These are phyloP conservation scores for Erysimum pusillum DNA, from an alignment of 441 rosid genomes.

Conservation along the genomic window DNA sequence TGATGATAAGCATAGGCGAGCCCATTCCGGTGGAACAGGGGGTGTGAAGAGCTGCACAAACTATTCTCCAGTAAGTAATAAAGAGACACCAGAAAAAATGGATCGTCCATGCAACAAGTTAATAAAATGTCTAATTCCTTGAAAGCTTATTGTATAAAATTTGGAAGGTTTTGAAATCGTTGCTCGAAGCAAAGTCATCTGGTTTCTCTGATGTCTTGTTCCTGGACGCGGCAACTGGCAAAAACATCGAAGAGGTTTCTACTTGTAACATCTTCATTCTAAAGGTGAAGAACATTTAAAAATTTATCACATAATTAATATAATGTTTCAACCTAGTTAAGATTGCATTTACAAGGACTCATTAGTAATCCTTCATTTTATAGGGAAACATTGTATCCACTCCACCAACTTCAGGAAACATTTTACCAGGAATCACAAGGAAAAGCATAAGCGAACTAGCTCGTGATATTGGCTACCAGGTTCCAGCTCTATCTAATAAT, in stretches of 20 bases:
- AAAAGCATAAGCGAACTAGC: slow-evolving; percentile 64
- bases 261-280: slow-evolving; percentile 73
- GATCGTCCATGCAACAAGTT: not conserved
- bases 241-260: slow-evolving; percentile 71
- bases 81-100: not conserved
- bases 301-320: not conserved
- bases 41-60: slow-evolving; percentile 66
- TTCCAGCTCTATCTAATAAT: slow-evolving; percentile 5
- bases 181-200: slow-evolving; percentile 58
- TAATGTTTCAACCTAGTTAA: not conserved
- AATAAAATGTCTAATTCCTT: not conserved
- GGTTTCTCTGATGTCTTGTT: slow-evolving; percentile 75
- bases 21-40: slow-evolving; percentile 69
- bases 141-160: not conserved
- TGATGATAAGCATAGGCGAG: slow-evolving; percentile 51
- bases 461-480: slow-evolving; percentile 56
- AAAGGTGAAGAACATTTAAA: slow-evolving; percentile 51
- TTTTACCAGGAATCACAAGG: slow-evolving; percentile 69
- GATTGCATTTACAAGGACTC: not conserved
- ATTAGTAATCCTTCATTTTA: not conserved
- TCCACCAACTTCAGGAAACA: slow-evolving; percentile 63
- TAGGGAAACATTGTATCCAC: slow-evolving; percentile 68
- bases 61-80: slow-evolving; percentile 62
- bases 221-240: slow-evolving; percentile 65
- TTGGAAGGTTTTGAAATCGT: slow-evolving; percentile 58